Percentiles rank a stretch among this genome's conserved stretches.
Conservation (phyloP, 257 asterid genomes). For the Ajuga chamaepitys region DNA sequence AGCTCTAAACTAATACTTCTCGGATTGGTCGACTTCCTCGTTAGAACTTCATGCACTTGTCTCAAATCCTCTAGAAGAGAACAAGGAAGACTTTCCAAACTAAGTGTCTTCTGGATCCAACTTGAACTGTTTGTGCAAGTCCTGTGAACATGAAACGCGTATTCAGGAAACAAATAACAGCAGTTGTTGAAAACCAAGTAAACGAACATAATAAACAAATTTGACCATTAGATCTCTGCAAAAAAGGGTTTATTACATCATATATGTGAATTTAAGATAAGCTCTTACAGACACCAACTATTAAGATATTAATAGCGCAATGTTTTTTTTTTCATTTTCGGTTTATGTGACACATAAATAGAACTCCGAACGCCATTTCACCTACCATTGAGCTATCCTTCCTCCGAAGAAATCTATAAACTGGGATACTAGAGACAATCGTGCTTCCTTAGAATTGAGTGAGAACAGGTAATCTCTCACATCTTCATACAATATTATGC, state of each 20-base stretch:
- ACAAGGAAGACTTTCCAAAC: constrained; percentile 59
- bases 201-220: background rate
- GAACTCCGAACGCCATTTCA: constrained; percentile 18
- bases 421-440: constrained; percentile 63
- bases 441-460: constrained; percentile 69
- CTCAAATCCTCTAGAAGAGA: constrained; percentile 54
- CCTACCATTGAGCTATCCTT: constrained; percentile 84
- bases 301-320: background rate
- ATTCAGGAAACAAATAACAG: constrained; percentile 8
- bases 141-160: constrained; percentile 38
- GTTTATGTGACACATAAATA: constrained; percentile 2
- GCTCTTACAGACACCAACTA: background rate
- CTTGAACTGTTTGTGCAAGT: constrained; percentile 82
- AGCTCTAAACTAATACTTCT: constrained; percentile 40
- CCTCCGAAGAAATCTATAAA: constrained; percentile 89
- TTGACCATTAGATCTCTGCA: background rate
- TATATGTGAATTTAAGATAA: background rate
- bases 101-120: constrained; percentile 63
- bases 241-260: background rate
- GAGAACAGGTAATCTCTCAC: constrained; percentile 86
- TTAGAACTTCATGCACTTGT: constrained; percentile 37
- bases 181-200: background rate
- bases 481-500: constrained; percentile 74
- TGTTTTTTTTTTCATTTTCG: background rate
- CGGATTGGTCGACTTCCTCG: constrained; percentile 26